Evolutionary conservation across 768 basidiomycete genomes (phyloP).

Genomic region (Serendipita sp.): DNA sequence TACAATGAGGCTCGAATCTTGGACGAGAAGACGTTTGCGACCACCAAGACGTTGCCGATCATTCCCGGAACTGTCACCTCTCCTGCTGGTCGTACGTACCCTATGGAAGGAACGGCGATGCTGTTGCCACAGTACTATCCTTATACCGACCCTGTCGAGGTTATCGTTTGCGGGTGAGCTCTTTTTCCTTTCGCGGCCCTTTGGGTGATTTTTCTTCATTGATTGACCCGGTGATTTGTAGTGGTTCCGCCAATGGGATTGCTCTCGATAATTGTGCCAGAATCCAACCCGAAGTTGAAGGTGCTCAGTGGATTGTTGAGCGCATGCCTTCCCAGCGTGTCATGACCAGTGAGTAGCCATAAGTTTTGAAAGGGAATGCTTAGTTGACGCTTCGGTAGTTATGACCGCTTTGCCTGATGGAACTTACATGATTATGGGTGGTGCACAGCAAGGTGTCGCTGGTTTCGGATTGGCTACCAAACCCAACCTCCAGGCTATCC

Average conservation of each 20-base stretch:
- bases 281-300: slow-evolving; percentile 45
- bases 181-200: too few relatives aligned
- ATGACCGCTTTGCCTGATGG: slow-evolving; percentile 14
- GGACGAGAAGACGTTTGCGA: slow-evolving; percentile 47
- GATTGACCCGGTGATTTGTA: neutral
- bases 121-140: slow-evolving; percentile 40
- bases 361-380: too few relatives aligned
- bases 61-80: slow-evolving; percentile 34
- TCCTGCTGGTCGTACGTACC: slow-evolving; percentile 13
- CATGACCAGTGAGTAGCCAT: slow-evolving; percentile 7
- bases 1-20: slow-evolving; percentile 71
- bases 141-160: slow-evolving; percentile 29
- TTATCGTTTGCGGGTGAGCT: slow-evolving; percentile 9
- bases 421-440: slow-evolving; percentile 8
- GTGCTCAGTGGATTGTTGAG: slow-evolving; percentile 54
- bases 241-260: slow-evolving; percentile 11
- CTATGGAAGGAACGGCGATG: slow-evolving; percentile 11
- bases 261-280: slow-evolving; percentile 32
- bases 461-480: slow-evolving; percentile 13
- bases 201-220: too few relatives aligned
- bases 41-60: slow-evolving; percentile 21
- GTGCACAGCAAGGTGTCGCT: slow-evolving; percentile 13
- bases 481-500: slow-evolving; percentile 39
- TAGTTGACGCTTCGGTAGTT: neutral
- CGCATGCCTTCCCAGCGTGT: slow-evolving; percentile 53